A percentile compares a stretch with the other conserved stretches of the same genome.
Evolutionary conservation across 2,329 filamentous ascomycete genomes (phyloP).

Genomic region (Phialemonium atrogriseum): DNA sequence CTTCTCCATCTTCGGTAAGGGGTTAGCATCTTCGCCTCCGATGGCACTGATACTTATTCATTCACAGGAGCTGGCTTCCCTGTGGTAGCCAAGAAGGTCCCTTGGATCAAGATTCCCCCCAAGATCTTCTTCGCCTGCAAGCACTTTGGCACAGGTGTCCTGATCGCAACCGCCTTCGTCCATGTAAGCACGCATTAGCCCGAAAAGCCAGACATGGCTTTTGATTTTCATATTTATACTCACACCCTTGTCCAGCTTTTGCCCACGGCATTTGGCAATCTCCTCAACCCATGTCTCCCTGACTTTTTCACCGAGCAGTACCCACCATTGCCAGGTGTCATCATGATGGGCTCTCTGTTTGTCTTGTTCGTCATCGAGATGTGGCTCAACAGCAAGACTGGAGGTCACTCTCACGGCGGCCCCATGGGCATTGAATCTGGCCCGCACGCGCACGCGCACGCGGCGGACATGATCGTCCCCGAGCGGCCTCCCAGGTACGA

Average conservation of each 20-base stretch:
- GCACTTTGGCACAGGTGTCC: constrained; percentile 62
- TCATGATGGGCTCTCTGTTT: constrained; percentile 57
- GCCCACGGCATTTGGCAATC: constrained; percentile 48
- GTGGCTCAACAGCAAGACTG: constrained; percentile 51
- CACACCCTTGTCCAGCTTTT: constrained; percentile 41
- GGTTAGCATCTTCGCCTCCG: too few species aligned
- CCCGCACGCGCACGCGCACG: constrained; percentile 5
- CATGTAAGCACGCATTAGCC: constrained; percentile 38
- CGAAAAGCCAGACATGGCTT: constrained; percentile 2
- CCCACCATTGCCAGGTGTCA: constrained; percentile 53
- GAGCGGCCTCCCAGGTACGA: constrained; percentile 22
- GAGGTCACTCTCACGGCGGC: constrained; percentile 50
- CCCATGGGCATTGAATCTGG: constrained; percentile 34
- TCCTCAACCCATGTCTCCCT: constrained; percentile 47
- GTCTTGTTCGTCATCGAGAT: constrained; percentile 54
- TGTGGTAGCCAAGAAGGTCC: constrained; percentile 45
- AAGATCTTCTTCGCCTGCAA: constrained; percentile 54
- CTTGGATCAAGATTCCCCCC: constrained; percentile 48
- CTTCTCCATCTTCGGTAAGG: constrained; percentile 29
- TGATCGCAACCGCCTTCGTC: constrained; percentile 66
- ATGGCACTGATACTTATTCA: not conserved
- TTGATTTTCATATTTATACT: too few species aligned
- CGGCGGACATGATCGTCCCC: constrained; percentile 7
- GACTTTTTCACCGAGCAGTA: constrained; percentile 52
- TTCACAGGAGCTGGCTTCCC: constrained; percentile 38